Evolutionary conservation across 2,329 filamentous ascomycete genomes (phyloP).

Genomic region (Graphilbum sp.): DNA sequence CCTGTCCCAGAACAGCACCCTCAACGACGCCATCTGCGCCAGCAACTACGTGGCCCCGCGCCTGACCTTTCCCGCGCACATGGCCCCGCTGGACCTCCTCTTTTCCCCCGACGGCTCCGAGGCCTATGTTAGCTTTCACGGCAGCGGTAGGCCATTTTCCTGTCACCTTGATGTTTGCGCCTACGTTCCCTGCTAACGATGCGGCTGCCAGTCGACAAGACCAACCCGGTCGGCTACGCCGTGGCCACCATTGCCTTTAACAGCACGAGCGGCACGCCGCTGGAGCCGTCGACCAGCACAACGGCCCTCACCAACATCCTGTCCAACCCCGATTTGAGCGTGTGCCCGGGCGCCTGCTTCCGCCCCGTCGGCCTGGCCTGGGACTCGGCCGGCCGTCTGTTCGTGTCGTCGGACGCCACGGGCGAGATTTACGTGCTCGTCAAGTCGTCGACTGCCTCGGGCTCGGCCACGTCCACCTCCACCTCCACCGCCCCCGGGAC

Average conservation of each 20-base stretch:
- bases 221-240: conserved; percentile 28
- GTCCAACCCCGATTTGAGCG: conserved; percentile 31
- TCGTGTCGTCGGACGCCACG: conserved; percentile 44
- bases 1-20: conserved; percentile 14
- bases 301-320: conserved; percentile 34
- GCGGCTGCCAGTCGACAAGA: conserved; percentile 21
- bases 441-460: conserved; percentile 2
- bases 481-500: conserved; percentile 9
- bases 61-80: conserved; percentile 47
- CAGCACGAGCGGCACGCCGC: conserved; percentile 26
- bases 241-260: conserved; percentile 25
- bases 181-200: background rate
- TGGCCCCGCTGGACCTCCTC: conserved; percentile 54
- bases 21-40: conserved; percentile 29
- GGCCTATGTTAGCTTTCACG: conserved; percentile 56
- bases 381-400: conserved; percentile 36
- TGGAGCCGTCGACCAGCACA: conserved; percentile 21
- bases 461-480: background rate
- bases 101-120: conserved; percentile 41
- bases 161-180: background rate
- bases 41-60: conserved; percentile 35
- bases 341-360: conserved; percentile 42
- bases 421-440: conserved; percentile 48
- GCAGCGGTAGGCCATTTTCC: conserved; percentile 37
- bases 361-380: conserved; percentile 43